A percentile compares a stretch with the other conserved stretches of the same genome.
These are phyloP conservation scores for Phalaenopsis aphrodite DNA, from an alignment of 106 monocot genomes.

Conservation along the genomic window DNA sequence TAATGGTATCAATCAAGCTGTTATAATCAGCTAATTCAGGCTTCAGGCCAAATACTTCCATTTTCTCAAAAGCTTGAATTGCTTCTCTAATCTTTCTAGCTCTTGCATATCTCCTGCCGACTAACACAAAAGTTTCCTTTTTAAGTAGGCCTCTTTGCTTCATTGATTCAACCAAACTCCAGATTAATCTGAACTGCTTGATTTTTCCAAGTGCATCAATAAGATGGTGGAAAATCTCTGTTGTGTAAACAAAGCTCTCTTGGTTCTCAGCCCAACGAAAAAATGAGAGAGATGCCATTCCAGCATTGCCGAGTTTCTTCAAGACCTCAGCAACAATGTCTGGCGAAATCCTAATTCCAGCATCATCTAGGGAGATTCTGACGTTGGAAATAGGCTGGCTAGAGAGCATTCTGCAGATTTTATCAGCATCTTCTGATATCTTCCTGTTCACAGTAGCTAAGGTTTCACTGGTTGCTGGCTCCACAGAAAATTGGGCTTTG, in stretches of 20 bases:
- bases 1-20: slow-evolving; percentile 49
- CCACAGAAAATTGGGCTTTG: slow-evolving; percentile 28
- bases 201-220: slow-evolving; percentile 94
- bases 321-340: slow-evolving; percentile 50
- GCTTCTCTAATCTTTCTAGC: slow-evolving; percentile 71
- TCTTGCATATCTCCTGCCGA: slow-evolving; percentile 65
- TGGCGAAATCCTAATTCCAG: slow-evolving; percentile 33
- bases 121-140: slow-evolving; percentile 61
- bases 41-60: slow-evolving; percentile 41
- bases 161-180: slow-evolving; percentile 73
- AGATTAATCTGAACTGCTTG: slow-evolving; percentile 77
- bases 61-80: slow-evolving; percentile 60
- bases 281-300: slow-evolving; percentile 55
- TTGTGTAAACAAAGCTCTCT: slow-evolving; percentile 37
- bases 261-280: slow-evolving; percentile 73
- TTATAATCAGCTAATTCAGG: slow-evolving; percentile 62
- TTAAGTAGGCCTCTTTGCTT: slow-evolving; percentile 27
- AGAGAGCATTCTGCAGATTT: slow-evolving; percentile 46
- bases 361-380: slow-evolving; percentile 23
- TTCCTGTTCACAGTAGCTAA: neutral
- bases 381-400: slow-evolving; percentile 18
- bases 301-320: slow-evolving; percentile 65
- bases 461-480: slow-evolving; percentile 11
- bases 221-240: slow-evolving; percentile 52
- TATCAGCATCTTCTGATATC: slow-evolving; percentile 43